These are phyloP conservation scores for Paramecium tetraurelia DNA, from an alignment of 73 alveolate species.

Conservation along the genomic window DNA sequence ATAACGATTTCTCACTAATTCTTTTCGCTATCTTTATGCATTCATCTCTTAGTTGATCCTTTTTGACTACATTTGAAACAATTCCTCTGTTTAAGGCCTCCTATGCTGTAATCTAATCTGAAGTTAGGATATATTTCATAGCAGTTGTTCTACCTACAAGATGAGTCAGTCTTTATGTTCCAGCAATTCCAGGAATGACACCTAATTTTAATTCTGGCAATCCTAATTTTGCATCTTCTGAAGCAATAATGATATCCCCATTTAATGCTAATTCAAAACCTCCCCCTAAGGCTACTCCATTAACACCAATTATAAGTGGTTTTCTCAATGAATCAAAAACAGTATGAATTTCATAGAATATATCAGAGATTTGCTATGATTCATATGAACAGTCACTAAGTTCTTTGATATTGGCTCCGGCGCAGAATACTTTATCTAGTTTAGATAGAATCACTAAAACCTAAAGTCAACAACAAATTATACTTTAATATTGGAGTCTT, in stretches of 20 bases:
- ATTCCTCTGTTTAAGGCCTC: conserved; percentile 88
- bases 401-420: conserved; percentile 94
- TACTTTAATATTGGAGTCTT: not conserved
- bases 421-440: conserved; percentile 72
- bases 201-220: conserved; percentile 95
- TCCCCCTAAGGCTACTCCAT: conserved; percentile 56
- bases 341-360: not conserved
- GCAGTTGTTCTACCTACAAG: conserved; percentile 92
- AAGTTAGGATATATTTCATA: conserved; percentile 89
- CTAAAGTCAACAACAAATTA: not conserved
- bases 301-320: conserved; percentile 52
- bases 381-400: conserved; percentile 76
- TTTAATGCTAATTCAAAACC: conserved; percentile 84
- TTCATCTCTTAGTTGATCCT: conserved; percentile 74
- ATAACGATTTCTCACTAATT: conserved; percentile 32
- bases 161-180: conserved; percentile 92
- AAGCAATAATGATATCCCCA: conserved; percentile 89
- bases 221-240: conserved; percentile 87
- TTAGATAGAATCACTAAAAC: conserved; percentile 39
- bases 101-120: conserved; percentile 78
- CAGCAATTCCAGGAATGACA: conserved; percentile 97
- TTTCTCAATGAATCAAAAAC: not conserved
- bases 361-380: not conserved
- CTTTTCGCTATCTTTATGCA: conserved; percentile 83
- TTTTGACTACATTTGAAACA: conserved; percentile 77